A percentile compares a stretch with the other conserved stretches of the same genome.
phyloP scores from a whole-genome alignment of 2,329 filamentous ascomycete genomes.

The Talaromyces atroroseus region DNA sequence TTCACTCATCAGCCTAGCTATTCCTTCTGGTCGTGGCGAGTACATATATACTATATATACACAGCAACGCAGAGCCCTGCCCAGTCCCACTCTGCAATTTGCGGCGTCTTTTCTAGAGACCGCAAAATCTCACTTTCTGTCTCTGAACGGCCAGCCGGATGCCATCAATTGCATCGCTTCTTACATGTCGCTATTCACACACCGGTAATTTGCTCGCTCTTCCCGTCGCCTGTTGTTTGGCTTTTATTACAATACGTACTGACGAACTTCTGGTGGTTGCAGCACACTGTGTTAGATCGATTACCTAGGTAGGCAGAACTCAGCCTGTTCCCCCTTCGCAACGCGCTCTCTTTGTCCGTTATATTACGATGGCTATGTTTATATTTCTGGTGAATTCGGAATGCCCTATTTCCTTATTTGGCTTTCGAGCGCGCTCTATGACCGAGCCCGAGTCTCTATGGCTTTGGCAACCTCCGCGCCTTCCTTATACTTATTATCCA shows the following conservation, averaged over 20 bases:
- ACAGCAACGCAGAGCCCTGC: neutral
- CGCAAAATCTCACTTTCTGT: constrained; percentile 6
- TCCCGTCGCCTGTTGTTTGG: neutral
- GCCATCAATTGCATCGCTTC: neutral
- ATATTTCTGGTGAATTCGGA: neutral
- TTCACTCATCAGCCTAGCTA: neutral
- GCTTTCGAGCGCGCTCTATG: neutral
- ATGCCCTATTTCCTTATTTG: neutral
- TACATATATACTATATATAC: neutral
- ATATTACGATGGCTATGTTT: neutral
- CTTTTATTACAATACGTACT: neutral
- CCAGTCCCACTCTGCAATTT: constrained; percentile 9
- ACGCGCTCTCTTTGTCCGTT: neutral
- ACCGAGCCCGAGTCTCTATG: neutral
- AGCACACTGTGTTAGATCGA: constrained; percentile 9
- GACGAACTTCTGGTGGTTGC: constrained; percentile 2
- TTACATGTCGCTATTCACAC: constrained; percentile 7
- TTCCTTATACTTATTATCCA: neutral
- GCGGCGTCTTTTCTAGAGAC: constrained; percentile 6
- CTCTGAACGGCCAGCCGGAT: neutral
- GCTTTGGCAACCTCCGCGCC: neutral
- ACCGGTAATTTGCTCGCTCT: neutral
- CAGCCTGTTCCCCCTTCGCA: neutral
- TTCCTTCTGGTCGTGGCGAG: neutral
- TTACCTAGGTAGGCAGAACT: constrained; percentile 5